Evolutionary conservation across 352 stramenopile genomes (phyloP), one percentile per base, ranked within the genome.

Genomic region (Globisporangium spinosum): DNA sequence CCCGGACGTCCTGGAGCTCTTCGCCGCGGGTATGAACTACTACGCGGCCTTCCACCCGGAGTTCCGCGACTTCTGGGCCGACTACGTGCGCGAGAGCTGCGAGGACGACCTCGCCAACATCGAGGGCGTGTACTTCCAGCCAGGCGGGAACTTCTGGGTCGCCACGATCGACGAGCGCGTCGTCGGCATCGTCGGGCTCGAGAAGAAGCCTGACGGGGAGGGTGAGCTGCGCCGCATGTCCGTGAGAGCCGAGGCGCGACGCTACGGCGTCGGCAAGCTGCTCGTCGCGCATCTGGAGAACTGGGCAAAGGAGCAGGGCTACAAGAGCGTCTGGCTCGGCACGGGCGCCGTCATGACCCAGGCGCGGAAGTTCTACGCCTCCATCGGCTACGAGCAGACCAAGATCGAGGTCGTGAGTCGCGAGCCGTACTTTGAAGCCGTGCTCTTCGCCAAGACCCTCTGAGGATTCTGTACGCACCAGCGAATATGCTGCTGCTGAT

Each of bases 121-220:
- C 29, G 34, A 81, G 43, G 57, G 58, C 65, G 77, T 69, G 35
- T 84, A 84, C 70, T 70, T 78, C 20, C 23, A 27, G 2, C 58
- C 65, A 1, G 77, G 77, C 0, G 77, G 77, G 34, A 77, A 78
- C 58, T 84, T 84, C 65, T 84, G 77, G 77, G 77, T 84, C 17
- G 62, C 62, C 12, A 68, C 53, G 22, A 57, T 55, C 22, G 47
- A 66, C 15, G 62, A 60, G 15, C 25, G 57, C 13, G 29, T 76
- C 10, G 62, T 70, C 3, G 73, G 67, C 22, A 76, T 73, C 35
- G 64, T 76, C 9, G 72, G 20, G 3, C 40, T 76, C 29, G 60
- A 79, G 27, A 27, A 35, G 29, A 79, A 74, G 58, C 34, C 38
- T 7, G 43, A 72, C 1, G n/a, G 29, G 25, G 38, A 57, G 7